Percentiles rank a stretch among this genome's conserved stretches.
Evolutionary conservation across 352 stramenopile genomes (phyloP).

Genomic region (Phytophthora melonis): DNA sequence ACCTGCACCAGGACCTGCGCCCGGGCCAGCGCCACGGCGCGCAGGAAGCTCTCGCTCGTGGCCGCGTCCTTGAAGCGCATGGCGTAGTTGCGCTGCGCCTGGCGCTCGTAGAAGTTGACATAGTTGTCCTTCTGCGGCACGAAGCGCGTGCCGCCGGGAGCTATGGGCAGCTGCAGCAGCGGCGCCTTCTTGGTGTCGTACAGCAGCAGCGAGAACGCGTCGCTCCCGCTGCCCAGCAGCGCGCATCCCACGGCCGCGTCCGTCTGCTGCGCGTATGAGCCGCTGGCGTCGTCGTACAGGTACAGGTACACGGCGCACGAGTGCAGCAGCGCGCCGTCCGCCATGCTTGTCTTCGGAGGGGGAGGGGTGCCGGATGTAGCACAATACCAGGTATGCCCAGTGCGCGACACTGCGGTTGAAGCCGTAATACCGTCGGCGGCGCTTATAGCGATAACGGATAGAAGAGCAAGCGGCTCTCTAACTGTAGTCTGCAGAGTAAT

Average conservation of each 20-base stretch:
- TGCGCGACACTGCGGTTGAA: slow-evolving; percentile 1
- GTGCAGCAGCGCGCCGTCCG: slow-evolving; percentile 66
- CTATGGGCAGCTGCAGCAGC: slow-evolving; percentile 58
- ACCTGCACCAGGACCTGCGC: slow-evolving; percentile 56
- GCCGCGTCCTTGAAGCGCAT: slow-evolving; percentile 77
- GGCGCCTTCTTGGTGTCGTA: slow-evolving; percentile 80
- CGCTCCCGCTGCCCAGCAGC: slow-evolving; percentile 40
- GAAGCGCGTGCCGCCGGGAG: slow-evolving; percentile 44
- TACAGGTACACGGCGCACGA: slow-evolving; percentile 81
- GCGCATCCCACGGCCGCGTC: slow-evolving; percentile 72
- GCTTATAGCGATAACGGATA: too few relatives aligned
- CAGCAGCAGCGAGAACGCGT: slow-evolving; percentile 66
- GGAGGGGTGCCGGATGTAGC: background rate
- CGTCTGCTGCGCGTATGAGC: slow-evolving; percentile 64
- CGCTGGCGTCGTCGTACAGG: slow-evolving; percentile 59
- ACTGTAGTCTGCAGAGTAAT: too few relatives aligned
- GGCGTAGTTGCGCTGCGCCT: slow-evolving; percentile 67
- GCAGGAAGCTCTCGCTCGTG: slow-evolving; percentile 52
- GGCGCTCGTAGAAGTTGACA: slow-evolving; percentile 69
- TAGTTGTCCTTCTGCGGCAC: slow-evolving; percentile 80
- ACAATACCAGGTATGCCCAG: background rate
- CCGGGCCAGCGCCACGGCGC: slow-evolving; percentile 60
- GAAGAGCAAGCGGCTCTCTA: too few relatives aligned
- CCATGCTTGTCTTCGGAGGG: slow-evolving; percentile 33
- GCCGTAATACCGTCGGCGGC: background rate